A percentile compares a stretch with the other conserved stretches of the same genome.
Evolutionary conservation across 1,284 basidiomycete genomes (phyloP).

Genomic region (Ustilago curta): DNA sequence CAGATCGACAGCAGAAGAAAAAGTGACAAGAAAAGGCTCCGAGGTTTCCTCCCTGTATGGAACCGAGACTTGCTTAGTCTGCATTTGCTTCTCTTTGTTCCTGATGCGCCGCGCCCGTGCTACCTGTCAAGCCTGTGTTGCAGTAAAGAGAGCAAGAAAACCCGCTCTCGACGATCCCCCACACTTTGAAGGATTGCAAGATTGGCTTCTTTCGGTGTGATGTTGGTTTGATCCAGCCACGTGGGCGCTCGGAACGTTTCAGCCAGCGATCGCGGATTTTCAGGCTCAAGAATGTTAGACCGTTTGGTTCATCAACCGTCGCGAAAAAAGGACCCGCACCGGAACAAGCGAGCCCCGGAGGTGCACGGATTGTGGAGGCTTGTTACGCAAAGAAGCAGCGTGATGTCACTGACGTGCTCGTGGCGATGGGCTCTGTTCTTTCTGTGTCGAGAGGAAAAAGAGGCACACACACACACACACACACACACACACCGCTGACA

Average conservation of each 20-base stretch:
- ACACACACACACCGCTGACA: not conserved
- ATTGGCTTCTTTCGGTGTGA: no score
- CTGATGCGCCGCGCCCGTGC: not conserved
- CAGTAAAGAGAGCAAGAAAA: no score
- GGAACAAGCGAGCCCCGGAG: not conserved
- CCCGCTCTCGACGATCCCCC: no score
- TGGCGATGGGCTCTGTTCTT: slow-evolving; percentile 2
- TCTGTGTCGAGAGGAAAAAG: no score
- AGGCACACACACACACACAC: no score
- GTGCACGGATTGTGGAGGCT: slow-evolving; percentile 22
- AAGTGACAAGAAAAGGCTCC: not conserved
- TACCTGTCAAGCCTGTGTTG: no score
- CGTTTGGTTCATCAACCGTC: not conserved
- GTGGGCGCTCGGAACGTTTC: no score
- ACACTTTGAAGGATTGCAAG: no score
- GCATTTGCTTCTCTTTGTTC: not conserved
- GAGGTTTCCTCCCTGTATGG: not conserved
- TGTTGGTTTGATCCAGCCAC: no score
- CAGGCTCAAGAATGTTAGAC: no score
- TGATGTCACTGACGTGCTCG: slow-evolving; percentile 19
- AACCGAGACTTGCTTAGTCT: not conserved
- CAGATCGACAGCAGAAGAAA: not conserved
- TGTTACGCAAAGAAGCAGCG: not conserved
- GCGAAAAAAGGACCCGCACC: not conserved
- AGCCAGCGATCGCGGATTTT: no score